Conservation (phyloP, 108 stramenopile species). For the Conticribra guillardii region DNA sequence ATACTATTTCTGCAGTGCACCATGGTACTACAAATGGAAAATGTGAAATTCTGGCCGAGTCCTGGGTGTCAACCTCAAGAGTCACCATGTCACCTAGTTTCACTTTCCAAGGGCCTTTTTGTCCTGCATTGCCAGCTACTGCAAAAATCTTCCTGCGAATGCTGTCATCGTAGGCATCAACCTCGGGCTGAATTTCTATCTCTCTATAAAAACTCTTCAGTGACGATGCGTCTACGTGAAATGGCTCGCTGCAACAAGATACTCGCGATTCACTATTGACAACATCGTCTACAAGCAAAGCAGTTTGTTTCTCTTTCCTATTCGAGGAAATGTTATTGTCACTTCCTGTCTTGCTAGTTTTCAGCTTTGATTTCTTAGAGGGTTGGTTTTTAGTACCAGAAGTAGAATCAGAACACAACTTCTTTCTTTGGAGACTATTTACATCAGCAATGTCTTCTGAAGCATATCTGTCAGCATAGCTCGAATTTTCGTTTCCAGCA, state of each 20-base stretch:
- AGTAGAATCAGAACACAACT: no score
- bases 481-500: background rate
- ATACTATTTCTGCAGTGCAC: slow-evolving; percentile 64
- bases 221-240: slow-evolving; percentile 63
- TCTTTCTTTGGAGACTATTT: no score
- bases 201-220: slow-evolving; percentile 56
- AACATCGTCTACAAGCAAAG: background rate
- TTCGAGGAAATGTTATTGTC: slow-evolving; percentile 42
- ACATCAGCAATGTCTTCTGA: no score
- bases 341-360: no score
- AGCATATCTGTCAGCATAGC: background rate
- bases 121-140: background rate
- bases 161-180: slow-evolving; percentile 33
- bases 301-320: slow-evolving; percentile 1
- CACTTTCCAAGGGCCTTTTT: slow-evolving; percentile 42
- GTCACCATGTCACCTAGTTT: slow-evolving; percentile 68
- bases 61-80: slow-evolving; percentile 54
- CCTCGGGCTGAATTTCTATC: slow-evolving; percentile 50
- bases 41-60: slow-evolving; percentile 23
- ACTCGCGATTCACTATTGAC: background rate
- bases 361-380: no score
- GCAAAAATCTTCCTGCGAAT: slow-evolving; percentile 6
- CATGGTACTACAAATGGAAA: slow-evolving; percentile 62
- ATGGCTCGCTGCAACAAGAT: slow-evolving; percentile 25
- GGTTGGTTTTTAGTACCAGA: no score